Conservation (phyloP, 495 filamentous ascomycete species). For the Neurospora sp. region DNA sequence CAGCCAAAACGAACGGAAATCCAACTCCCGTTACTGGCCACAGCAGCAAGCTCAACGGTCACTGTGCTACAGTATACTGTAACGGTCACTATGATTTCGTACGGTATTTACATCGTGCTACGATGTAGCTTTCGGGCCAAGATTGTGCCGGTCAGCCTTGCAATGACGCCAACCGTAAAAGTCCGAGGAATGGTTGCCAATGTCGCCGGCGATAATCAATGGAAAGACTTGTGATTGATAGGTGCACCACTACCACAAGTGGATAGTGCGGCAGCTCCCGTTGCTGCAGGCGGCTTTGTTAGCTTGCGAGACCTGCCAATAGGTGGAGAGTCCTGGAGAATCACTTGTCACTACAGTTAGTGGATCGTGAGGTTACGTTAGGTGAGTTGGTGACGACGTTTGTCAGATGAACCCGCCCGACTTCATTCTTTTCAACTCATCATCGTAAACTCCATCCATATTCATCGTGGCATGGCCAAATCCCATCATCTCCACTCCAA, state of each 20-base stretch:
- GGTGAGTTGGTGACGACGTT: background rate
- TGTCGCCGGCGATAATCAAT: background rate
- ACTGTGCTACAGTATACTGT: background rate
- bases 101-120: background rate
- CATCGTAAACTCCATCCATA: background rate
- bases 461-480: background rate
- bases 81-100: background rate
- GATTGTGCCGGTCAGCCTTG: background rate
- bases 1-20: background rate
- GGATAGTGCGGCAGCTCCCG: background rate
- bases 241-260: background rate
- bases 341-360: background rate
- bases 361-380: background rate
- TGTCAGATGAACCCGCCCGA: background rate
- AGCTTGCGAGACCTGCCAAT: background rate
- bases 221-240: background rate
- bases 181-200: background rate
- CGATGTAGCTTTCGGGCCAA: background rate
- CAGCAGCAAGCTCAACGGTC: background rate
- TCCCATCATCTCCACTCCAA: background rate
- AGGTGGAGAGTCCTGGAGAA: background rate
- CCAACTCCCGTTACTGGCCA: background rate
- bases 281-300: background rate
- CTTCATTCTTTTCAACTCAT: background rate
- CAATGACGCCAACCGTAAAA: background rate